Evolutionary conservation across 2,329 filamentous ascomycete species (phyloP).

Genomic region (Fusarium sarcochroum): DNA sequence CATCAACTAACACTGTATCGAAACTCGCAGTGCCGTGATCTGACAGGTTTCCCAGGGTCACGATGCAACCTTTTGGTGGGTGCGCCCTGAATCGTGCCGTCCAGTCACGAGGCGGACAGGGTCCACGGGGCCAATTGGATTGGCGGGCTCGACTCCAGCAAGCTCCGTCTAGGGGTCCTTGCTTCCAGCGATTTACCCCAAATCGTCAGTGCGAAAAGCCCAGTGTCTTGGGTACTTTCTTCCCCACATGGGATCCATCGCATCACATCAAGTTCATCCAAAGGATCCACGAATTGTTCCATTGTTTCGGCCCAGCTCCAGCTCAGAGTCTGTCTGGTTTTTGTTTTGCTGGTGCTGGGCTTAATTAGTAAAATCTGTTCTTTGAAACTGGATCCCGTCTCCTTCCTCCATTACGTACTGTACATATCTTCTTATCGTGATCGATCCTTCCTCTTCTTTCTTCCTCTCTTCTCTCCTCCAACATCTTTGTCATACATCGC

Average conservation of each 20-base stretch:
- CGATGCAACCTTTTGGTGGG: conserved; percentile 39
- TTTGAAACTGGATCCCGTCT: conserved; percentile 23
- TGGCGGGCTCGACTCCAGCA: conserved; percentile 30
- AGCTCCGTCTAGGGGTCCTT: conserved; percentile 26
- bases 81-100: conserved; percentile 28
- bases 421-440: conserved; percentile 20
- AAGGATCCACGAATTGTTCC: conserved; percentile 32
- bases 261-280: conserved; percentile 33
- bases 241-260: conserved; percentile 8
- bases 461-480: conserved; percentile 3
- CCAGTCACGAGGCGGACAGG: conserved; percentile 47
- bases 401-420: conserved; percentile 13
- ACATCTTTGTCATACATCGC: conserved; percentile 16
- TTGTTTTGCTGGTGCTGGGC: conserved; percentile 22
- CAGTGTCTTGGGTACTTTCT: conserved; percentile 13
- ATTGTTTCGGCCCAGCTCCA: conserved; percentile 14
- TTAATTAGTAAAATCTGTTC: conserved; percentile 30
- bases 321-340: conserved; percentile 16
- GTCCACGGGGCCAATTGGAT: conserved; percentile 50
- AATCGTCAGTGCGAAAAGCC: conserved; percentile 17
- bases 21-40: conserved; percentile 4
- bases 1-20: conserved; percentile 42
- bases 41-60: conserved; percentile 39
- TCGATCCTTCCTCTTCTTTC: not conserved
- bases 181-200: conserved; percentile 6